phyloP scores from a whole-genome alignment of 1,139 yeast species.

The Pichia sp. region DNA sequence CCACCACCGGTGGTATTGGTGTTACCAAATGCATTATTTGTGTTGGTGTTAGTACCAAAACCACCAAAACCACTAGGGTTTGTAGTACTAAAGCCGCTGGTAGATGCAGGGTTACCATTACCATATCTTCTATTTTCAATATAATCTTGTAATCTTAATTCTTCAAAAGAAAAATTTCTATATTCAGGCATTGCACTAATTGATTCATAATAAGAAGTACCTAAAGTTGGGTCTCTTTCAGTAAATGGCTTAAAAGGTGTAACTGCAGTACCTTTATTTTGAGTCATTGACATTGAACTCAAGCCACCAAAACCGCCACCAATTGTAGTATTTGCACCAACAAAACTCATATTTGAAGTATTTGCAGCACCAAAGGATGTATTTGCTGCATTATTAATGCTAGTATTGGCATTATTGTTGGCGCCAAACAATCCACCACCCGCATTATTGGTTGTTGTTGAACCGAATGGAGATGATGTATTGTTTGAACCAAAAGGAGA shows the following conservation, averaged over 20 bases:
- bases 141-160: constrained; percentile 83
- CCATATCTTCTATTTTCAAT: constrained; percentile 64
- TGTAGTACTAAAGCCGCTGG: constrained; percentile 20
- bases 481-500: constrained; percentile 21
- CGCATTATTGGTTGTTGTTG: constrained; percentile 21
- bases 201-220: constrained; percentile 59
- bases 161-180: constrained; percentile 74
- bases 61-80: constrained; percentile 10
- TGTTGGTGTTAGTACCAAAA: constrained; percentile 10
- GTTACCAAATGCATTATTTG: constrained; percentile 9
- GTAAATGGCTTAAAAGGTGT: constrained; percentile 58
- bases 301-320: constrained; percentile 26
- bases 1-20: constrained; percentile 14
- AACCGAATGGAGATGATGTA: constrained; percentile 15
- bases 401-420: constrained; percentile 19
- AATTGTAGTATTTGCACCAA: constrained; percentile 17
- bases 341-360: constrained; percentile 23
- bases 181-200: constrained; percentile 90
- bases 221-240: constrained; percentile 68
- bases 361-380: constrained; percentile 13
- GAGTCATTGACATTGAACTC: constrained; percentile 20
- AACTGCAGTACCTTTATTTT: constrained; percentile 57
- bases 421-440: constrained; percentile 20
- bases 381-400: constrained; percentile 3
- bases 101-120: constrained; percentile 23